Percentiles rank a stretch among this genome's conserved stretches.
Evolutionary conservation across 2,329 filamentous ascomycete genomes (phyloP).

Genomic region (Aspergillus sclerotialis): DNA sequence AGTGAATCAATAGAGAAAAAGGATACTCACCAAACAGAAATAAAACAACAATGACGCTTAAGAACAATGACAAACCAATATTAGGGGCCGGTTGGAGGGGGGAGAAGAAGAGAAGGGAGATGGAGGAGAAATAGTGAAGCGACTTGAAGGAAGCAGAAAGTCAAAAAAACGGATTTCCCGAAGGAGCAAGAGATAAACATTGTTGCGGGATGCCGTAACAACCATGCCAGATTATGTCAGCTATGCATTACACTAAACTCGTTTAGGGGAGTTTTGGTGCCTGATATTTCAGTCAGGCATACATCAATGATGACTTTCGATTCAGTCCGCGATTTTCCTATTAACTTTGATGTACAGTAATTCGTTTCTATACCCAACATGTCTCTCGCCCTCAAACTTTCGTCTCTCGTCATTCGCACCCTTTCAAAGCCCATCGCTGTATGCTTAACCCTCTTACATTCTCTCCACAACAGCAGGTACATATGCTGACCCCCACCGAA

Average conservation of each 20-base stretch:
- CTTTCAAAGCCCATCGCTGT: conserved; percentile 63
- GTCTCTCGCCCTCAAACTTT: conserved; percentile 61
- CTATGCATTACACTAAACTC: conserved; percentile 4
- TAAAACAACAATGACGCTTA: conserved; percentile 17
- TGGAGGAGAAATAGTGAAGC: conserved; percentile 16
- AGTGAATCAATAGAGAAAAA: not conserved
- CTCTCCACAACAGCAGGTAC: not conserved
- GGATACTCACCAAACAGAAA: conserved; percentile 7
- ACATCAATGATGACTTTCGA: too few relatives aligned
- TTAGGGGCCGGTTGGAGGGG: conserved; percentile 3
- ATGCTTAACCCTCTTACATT: conserved; percentile 22
- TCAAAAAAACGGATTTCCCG: conserved; percentile 22
- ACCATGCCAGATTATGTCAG: conserved; percentile 19
- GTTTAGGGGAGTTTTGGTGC: conserved; percentile 3
- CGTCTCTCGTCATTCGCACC: conserved; percentile 57
- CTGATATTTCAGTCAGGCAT: conserved; percentile 9
- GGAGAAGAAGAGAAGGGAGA: conserved; percentile 4
- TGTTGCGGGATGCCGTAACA: conserved; percentile 18
- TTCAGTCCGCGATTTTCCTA: not conserved
- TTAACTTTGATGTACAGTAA: too few relatives aligned
- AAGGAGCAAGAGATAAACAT: conserved; percentile 36
- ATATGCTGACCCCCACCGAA: conserved; percentile 21
- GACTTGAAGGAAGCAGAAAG: conserved; percentile 18
- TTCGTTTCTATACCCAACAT: conserved; percentile 34
- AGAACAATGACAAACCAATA: conserved; percentile 6